Evolutionary conservation across 2,329 filamentous ascomycete species (phyloP), one percentile per base, ranked within the genome.

Genomic region (Colletotrichum gloeosporioides): DNA sequence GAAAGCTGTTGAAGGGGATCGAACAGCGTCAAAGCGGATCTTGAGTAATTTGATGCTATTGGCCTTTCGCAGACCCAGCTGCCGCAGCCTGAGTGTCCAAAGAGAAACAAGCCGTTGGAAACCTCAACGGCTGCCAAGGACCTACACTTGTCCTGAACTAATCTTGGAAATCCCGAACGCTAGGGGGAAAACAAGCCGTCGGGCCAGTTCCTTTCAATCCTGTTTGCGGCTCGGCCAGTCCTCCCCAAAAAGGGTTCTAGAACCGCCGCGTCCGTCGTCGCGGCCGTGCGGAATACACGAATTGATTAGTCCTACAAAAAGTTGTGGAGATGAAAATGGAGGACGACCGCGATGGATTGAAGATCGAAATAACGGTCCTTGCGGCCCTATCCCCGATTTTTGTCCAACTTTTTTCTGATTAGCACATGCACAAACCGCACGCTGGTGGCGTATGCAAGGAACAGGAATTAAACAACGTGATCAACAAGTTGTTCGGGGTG

Each of bases 81-180:
- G 9, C 9, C 39, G 0, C 39, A 39, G 36, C 36, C 0, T 18
- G 0, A 39, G 0, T 39, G 0, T 39, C 16, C 44, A 13, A 13
- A 49, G 44, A 16, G 8, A 22, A 49, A n/a, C 39, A 12, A 44
- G 3, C 44, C 44, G 44, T 22, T 13, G n/a, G 44, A 3, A 49
- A 22, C n/a, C n/a, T 49, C 44, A 49, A 49, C 44, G n/a, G 44
- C 44, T 49, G 44, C 44, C 44, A 49, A 49, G 44, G 1, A 3
- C n/a, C n/a, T 22, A 13, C 44, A 49, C 44, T 4, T 49, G 2
- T 49, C 44, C n/a, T 49, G n/a, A 49, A 6, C 18, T 49, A 49
- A 22, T 49, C n/a, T 49, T 49, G 44, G 44, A 49, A 44, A n/a
- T n/a, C 39, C 16, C 39, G 16, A n/a, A n/a, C 16, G 16, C 16